A percentile compares a stretch with the other conserved stretches of the same genome.
These are phyloP conservation scores for Mycena kentingensis DNA, from an alignment of 768 basidiomycete genomes.

Conservation along the genomic window DNA sequence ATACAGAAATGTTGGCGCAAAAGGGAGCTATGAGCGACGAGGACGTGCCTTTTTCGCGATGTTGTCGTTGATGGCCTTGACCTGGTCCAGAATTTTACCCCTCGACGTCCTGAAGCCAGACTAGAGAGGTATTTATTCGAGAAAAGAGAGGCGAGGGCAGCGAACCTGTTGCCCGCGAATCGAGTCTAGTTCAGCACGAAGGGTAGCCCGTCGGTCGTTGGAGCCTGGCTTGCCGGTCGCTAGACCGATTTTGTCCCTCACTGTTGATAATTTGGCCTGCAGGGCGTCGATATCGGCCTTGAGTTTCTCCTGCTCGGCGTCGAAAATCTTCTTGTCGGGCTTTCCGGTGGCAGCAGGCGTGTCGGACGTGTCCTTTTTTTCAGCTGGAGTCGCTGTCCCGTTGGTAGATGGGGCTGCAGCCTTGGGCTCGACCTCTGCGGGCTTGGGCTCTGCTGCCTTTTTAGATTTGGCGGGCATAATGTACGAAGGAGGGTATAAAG, in stretches of 20 bases:
- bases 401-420: slow-evolving; percentile 47
- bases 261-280: slow-evolving; percentile 74
- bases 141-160: no score
- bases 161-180: slow-evolving; percentile 81
- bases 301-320: slow-evolving; percentile 81
- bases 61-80: slow-evolving; percentile 75
- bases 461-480: slow-evolving; percentile 60
- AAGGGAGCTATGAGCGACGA: not conserved
- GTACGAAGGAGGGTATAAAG: slow-evolving; percentile 27
- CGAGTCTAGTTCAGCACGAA: slow-evolving; percentile 79
- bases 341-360: slow-evolving; percentile 46
- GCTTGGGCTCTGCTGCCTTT: slow-evolving; percentile 39
- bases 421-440: slow-evolving; percentile 44
- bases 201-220: slow-evolving; percentile 69
- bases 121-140: no score
- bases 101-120: no score
- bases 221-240: slow-evolving; percentile 56
- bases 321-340: slow-evolving; percentile 86
- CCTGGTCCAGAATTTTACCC: slow-evolving; percentile 72
- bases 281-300: slow-evolving; percentile 83
- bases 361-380: slow-evolving; percentile 49
- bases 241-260: slow-evolving; percentile 75
- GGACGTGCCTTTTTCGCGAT: slow-evolving; percentile 75
- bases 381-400: slow-evolving; percentile 49
- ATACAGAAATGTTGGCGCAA: slow-evolving; percentile 2